phyloP scores from a whole-genome alignment of 768 basidiomycete species.

The Mycena epipterygia region DNA sequence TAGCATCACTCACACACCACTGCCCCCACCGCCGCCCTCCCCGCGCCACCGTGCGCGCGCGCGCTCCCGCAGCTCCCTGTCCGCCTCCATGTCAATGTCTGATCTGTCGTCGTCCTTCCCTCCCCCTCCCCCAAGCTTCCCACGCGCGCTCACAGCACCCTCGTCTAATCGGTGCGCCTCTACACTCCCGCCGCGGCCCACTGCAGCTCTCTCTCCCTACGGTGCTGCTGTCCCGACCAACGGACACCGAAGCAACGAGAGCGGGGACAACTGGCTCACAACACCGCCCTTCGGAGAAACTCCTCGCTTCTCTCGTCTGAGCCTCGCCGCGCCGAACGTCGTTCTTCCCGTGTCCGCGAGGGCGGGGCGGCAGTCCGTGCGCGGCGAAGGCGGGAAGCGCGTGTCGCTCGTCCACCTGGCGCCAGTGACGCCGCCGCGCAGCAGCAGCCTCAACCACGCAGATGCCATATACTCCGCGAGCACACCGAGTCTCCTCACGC shows the following conservation, averaged over 20 bases:
- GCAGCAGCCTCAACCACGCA: slow-evolving; percentile 15
- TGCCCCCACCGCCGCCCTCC: slow-evolving; percentile 26
- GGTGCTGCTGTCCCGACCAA: not conserved
- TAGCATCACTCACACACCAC: not conserved
- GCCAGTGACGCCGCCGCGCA: slow-evolving; percentile 15
- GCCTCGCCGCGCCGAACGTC: slow-evolving; percentile 49
- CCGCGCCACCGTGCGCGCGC: slow-evolving; percentile 19
- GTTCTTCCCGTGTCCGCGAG: slow-evolving; percentile 58
- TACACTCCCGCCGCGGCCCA: not conserved
- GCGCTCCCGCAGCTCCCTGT: slow-evolving; percentile 16
- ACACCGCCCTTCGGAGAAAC: slow-evolving; percentile 49
- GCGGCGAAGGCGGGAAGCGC: slow-evolving; percentile 29
- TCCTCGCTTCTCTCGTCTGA: slow-evolving; percentile 57
- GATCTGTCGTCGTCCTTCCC: slow-evolving; percentile 10
- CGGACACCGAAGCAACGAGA: not conserved
- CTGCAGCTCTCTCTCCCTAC: not conserved
- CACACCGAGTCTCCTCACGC: slow-evolving; percentile 24
- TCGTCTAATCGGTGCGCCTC: slow-evolving; percentile 23
- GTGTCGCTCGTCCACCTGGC: slow-evolving; percentile 10
- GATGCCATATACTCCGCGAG: not conserved
- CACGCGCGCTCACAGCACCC: slow-evolving; percentile 26
- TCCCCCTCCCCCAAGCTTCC: slow-evolving; percentile 28
- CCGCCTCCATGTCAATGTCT: slow-evolving; percentile 3
- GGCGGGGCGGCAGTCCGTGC: slow-evolving; percentile 11
- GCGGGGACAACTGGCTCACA: slow-evolving; percentile 53